phyloP scores from a whole-genome alignment of 169 alveolate species.

The Plasmodium cynomolgi region DNA sequence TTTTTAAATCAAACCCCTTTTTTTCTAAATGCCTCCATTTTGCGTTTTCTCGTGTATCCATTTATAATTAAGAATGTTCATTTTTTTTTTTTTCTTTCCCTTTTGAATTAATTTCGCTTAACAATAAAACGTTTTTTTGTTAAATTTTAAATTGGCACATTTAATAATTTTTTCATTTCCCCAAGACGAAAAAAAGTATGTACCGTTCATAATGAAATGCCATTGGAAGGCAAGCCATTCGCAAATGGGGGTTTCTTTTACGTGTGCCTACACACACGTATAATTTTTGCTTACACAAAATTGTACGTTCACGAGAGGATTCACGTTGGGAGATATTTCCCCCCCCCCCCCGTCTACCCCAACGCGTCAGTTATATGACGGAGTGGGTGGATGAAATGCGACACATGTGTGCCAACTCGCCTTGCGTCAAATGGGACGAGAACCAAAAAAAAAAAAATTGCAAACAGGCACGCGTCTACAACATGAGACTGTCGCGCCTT shows the following conservation, averaged over 20 bases:
- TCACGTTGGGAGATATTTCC: not conserved
- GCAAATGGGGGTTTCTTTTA: not conserved
- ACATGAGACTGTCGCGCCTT: not conserved
- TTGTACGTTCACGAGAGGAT: not conserved
- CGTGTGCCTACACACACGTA: not conserved
- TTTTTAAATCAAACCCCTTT: not conserved
- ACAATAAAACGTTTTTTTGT: constrained; percentile 34
- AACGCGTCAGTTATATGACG: not conserved
- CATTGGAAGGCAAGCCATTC: not conserved
- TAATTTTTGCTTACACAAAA: not conserved
- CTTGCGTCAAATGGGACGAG: not conserved
- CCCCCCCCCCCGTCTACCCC: not conserved
- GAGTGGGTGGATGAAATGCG: not conserved
- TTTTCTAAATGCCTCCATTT: not conserved
- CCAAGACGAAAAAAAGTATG: not conserved
- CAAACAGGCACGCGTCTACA: not conserved
- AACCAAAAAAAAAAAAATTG: not conserved
- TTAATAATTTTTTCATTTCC: not conserved
- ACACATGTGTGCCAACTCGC: not conserved
- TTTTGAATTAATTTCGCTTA: constrained; percentile 28
- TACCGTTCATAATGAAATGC: not conserved
- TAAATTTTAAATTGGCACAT: constrained; percentile 21
- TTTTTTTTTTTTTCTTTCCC: constrained; percentile 8
- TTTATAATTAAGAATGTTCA: constrained; percentile 10
- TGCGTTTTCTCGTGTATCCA: not conserved